These are phyloP conservation scores for Globisporangium megalacanthum DNA, from an alignment of 352 stramenopile species.

Conservation along the genomic window DNA sequence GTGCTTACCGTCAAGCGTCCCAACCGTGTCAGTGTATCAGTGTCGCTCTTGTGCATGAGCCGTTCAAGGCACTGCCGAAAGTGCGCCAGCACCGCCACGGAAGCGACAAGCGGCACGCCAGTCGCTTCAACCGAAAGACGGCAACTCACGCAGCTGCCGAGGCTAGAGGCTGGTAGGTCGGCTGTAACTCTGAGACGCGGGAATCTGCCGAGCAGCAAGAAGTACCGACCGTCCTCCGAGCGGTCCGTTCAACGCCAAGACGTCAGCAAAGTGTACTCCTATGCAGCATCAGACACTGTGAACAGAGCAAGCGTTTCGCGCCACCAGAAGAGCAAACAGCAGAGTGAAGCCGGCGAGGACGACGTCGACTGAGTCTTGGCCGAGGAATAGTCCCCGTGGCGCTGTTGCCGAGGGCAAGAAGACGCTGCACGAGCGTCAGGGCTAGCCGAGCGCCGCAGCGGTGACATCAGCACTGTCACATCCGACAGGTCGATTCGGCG, in stretches of 20 bases:
- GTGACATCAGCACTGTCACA: not conserved
- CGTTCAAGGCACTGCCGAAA: conserved; percentile 4
- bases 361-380: not conserved
- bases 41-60: conserved; percentile 6
- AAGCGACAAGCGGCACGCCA: not conserved
- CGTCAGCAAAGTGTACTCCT: not conserved
- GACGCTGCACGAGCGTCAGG: not conserved
- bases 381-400: conserved; percentile 13
- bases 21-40: conserved; percentile 3
- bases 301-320: not conserved
- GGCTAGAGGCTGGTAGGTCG: not conserved
- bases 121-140: conserved; percentile 5
- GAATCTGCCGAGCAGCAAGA: no score
- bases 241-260: no score
- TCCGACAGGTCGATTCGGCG: no score
- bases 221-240: no score
- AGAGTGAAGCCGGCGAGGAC: conserved; percentile 1
- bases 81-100: not conserved
- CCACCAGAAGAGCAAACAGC: conserved; percentile 8
- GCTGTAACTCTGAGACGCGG: no score
- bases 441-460: not conserved
- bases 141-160: conserved; percentile 2
- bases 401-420: not conserved
- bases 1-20: conserved; percentile 5
- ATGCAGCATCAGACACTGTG: not conserved